Evolutionary conservation across 768 basidiomycete species (phyloP).

Genomic region (Tricholoma sp.): DNA sequence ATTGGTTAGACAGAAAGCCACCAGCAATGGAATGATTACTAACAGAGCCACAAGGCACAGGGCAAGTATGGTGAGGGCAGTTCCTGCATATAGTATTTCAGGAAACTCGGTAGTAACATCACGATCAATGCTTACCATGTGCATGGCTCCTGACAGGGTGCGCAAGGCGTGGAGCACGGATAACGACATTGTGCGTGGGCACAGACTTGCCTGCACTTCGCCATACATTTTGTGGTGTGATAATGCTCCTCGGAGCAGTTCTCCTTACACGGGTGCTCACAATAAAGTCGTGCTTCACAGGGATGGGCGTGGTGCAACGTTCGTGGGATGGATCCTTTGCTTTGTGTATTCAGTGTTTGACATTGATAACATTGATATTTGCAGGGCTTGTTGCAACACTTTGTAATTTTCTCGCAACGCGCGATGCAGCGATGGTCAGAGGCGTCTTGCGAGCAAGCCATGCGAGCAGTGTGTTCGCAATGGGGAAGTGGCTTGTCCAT

Average conservation of each 20-base stretch:
- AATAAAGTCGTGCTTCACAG: slow-evolving; percentile 49
- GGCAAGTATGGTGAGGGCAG: slow-evolving; percentile 51
- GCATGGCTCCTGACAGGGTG: slow-evolving; percentile 60
- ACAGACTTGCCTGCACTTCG: slow-evolving; percentile 50
- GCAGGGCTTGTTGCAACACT: slow-evolving; percentile 52
- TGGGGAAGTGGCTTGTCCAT: slow-evolving; percentile 39
- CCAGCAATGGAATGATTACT: slow-evolving; percentile 19
- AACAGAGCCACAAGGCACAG: slow-evolving; percentile 66
- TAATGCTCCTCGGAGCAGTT: slow-evolving; percentile 46
- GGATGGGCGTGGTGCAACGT: slow-evolving; percentile 37
- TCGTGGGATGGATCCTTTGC: slow-evolving; percentile 18
- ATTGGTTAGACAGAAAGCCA: background rate
- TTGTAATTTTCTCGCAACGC: slow-evolving; percentile 39
- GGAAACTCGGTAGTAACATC: background rate
- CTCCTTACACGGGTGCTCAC: slow-evolving; percentile 48
- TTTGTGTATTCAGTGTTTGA: slow-evolving; percentile 23
- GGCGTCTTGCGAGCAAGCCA: slow-evolving; percentile 46
- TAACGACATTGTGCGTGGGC: slow-evolving; percentile 43
- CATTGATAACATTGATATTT: slow-evolving; percentile 44
- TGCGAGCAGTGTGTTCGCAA: slow-evolving; percentile 49
- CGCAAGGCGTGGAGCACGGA: slow-evolving; percentile 48
- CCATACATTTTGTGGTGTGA: slow-evolving; percentile 41
- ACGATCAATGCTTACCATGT: slow-evolving; percentile 34
- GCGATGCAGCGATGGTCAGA: slow-evolving; percentile 31
- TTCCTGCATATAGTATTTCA: slow-evolving; percentile 27